Evolutionary conservation across 2,329 filamentous ascomycete genomes (phyloP).

Genomic region (Arachnopeziza araneosa): DNA sequence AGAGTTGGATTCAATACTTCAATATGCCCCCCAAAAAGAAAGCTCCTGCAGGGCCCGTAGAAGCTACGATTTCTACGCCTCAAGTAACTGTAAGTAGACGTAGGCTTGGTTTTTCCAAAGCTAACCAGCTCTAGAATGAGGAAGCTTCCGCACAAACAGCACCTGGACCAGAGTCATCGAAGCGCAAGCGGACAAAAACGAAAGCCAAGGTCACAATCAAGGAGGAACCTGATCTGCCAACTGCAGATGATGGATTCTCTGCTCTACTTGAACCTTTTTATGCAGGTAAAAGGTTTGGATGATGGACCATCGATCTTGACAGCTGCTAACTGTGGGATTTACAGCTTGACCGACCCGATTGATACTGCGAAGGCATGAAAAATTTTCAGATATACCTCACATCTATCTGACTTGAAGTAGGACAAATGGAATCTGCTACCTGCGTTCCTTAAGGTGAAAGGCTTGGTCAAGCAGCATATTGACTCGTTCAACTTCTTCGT

Average conservation of each 20-base stretch:
- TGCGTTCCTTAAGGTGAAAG: conserved; percentile 96
- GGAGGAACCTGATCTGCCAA: conserved; percentile 12
- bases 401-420: conserved; percentile 42
- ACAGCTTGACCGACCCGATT: conserved; percentile 55
- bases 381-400: not conserved
- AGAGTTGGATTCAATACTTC: not conserved
- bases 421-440: conserved; percentile 98
- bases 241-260: conserved; percentile 44
- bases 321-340: not conserved
- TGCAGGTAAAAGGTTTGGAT: conserved; percentile 53
- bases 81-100: not conserved
- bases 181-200: conserved; percentile 21
- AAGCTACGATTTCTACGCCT: not conserved
- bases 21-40: conserved; percentile 5
- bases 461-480: conserved; percentile 78
- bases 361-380: conserved; percentile 48
- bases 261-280: conserved; percentile 65
- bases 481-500: conserved; percentile 99
- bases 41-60: not conserved
- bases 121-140: not conserved
- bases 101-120: not conserved
- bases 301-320: not conserved
- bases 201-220: conserved; percentile 9
- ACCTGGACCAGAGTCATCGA: conserved; percentile 14
- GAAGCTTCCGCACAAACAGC: not conserved